phyloP scores from a whole-genome alignment of 352 stramenopile species.

The Thalassiosira sp. region DNA sequence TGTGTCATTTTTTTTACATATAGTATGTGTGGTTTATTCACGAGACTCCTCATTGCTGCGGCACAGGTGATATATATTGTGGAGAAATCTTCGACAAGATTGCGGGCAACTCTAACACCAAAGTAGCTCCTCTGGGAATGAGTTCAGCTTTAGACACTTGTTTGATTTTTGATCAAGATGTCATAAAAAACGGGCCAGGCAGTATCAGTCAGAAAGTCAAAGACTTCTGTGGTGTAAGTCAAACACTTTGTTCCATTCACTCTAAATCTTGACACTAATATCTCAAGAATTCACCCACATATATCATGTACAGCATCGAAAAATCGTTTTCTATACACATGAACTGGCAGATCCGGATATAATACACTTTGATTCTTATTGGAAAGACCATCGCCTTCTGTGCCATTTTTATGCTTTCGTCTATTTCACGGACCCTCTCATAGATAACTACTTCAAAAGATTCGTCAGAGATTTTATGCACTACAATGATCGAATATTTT shows the following conservation, averaged over 20 bases:
- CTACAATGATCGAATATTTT: constrained; percentile 75
- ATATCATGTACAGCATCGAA: constrained; percentile 28
- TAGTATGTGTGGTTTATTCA: background rate
- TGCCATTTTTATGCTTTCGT: constrained; percentile 75
- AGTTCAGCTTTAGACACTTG: constrained; percentile 35
- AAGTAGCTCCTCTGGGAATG: constrained; percentile 30
- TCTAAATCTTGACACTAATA: constrained; percentile 14
- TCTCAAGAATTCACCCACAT: constrained; percentile 17
- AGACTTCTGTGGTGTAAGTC: constrained; percentile 64
- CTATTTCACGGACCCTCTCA: constrained; percentile 49
- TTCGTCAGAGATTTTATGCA: constrained; percentile 75
- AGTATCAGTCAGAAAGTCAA: constrained; percentile 34
- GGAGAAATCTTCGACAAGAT: constrained; percentile 50
- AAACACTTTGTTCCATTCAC: constrained; percentile 33
- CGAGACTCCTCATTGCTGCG: constrained; percentile 3
- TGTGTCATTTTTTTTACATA: background rate
- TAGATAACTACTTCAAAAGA: constrained; percentile 58
- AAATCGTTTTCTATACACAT: constrained; percentile 49
- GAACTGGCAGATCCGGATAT: constrained; percentile 56
- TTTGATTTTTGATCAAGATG: constrained; percentile 74
- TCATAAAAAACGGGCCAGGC: constrained; percentile 36
- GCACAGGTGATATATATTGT: constrained; percentile 54
- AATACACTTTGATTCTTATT: constrained; percentile 66
- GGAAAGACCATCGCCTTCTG: constrained; percentile 70
- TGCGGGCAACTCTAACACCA: constrained; percentile 39